Base-by-base conservation (phyloP, 169 alveolate species). In the Plasmodium yoelii region DNA sequence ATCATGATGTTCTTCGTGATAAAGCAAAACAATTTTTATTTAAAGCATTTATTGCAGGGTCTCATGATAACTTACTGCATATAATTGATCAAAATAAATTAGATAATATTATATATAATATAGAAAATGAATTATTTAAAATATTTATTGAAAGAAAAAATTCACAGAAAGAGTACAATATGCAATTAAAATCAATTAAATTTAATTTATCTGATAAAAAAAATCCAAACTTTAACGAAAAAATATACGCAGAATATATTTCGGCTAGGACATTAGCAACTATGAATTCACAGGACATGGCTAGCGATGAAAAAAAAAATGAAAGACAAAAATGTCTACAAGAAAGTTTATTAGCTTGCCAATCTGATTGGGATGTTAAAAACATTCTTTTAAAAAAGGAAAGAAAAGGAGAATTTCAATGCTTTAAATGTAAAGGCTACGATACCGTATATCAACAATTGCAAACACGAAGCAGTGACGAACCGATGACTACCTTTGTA, bases 401-500 rank as follows among this genome's bases (percentile, higher is more conserved):
- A 1, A 92, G 91, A 56, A 75, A 91, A 59, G 99, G 99, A 5
- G 98, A 97, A 94, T 98, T 97, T 95, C 95, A 97, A 69, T 98
- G 99, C 92, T 92, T 92, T 69, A 96, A 96, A 92, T 98, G 99
- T 88, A 93, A 95, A 51, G 94, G 98, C 1, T 94, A 93, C 60
- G 97, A 96, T 51, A 97, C 99, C 7, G 95, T 95, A 8, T 97
- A 95, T 90, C 88, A 87, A 63, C 99, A 98, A 93, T 90, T 96
- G 95, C 99, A 98, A 92, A 98, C 99, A 2, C 93, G 99, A 87
- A 96, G 99, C 6, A 98, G 99, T 44, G 99, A 98, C 92, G 99
- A 98, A 89, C 99, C 99, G 67, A 98, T 98, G 99, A 98, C 99
- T 10, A 95, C 99, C 73, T 98, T 97, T 75, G 99, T 98, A 15